A percentile compares a stretch with the other conserved stretches of the same genome.
phyloP scores from a whole-genome alignment of 192 early-diverging fungal genomes.

The Backusella tuberculispora region DNA sequence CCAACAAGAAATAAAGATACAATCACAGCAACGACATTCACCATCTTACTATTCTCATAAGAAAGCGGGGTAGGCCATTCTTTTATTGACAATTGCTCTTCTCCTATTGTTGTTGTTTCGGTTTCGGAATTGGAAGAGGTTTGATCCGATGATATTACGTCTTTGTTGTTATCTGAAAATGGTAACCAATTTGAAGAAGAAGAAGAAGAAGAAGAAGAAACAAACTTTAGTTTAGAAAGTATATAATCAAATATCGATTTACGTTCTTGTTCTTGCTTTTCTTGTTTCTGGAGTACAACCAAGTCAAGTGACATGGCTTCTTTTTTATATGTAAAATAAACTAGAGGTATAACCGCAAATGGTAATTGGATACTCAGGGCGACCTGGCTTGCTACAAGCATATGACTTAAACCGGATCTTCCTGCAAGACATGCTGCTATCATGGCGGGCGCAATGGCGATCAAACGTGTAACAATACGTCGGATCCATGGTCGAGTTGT shows the following conservation, averaged over 20 bases:
- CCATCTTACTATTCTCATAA: conserved; percentile 39
- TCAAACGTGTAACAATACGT: conserved; percentile 67
- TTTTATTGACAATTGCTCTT: not conserved
- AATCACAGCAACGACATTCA: conserved; percentile 35
- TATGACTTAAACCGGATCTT: conserved; percentile 59
- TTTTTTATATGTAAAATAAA: conserved; percentile 65
- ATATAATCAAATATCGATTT: not conserved
- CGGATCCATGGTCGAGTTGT: conserved; percentile 68
- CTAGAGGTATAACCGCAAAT: conserved; percentile 83
- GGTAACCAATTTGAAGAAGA: not conserved
- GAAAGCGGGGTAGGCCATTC: conserved; percentile 31
- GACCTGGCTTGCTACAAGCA: conserved; percentile 76
- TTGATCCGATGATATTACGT: not conserved
- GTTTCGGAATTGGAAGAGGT: not conserved
- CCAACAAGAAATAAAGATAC: conserved; percentile 49
- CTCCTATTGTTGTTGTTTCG: not conserved
- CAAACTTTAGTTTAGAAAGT: not conserved
- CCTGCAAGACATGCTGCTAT: conserved; percentile 68
- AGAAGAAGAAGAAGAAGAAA: not conserved
- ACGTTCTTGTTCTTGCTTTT: not conserved
- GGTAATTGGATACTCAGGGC: conserved; percentile 79
- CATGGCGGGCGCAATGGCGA: conserved; percentile 78
- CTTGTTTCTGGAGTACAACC: conserved; percentile 10
- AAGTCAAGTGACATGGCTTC: conserved; percentile 51
- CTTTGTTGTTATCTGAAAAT: not conserved